Percentiles rank a stretch among this genome's conserved stretches.
phyloP scores from a whole-genome alignment of 257 asterid species.

The Solanum etuberosum region DNA sequence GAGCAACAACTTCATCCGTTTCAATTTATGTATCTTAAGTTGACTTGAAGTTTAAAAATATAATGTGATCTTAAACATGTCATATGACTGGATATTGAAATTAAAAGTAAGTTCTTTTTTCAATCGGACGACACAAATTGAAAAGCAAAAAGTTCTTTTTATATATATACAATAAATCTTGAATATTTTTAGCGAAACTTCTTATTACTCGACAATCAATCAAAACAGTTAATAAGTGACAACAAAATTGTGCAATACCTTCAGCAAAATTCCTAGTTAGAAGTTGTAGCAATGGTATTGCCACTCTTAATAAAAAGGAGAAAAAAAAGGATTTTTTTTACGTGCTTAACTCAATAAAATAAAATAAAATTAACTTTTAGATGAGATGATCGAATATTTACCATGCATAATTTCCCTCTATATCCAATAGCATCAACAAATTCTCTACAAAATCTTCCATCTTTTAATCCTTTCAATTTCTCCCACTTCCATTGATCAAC shows the following conservation, averaged over 20 bases:
- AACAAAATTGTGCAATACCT: not conserved
- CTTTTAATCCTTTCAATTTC: conserved; percentile 22
- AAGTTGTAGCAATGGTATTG: not conserved
- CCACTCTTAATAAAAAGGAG: not conserved
- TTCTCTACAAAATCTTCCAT: conserved; percentile 65
- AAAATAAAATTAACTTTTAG: not conserved
- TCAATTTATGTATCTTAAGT: not conserved
- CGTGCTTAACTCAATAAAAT: too few species aligned
- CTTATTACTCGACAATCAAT: not conserved
- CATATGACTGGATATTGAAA: not conserved
- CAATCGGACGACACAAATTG: not conserved
- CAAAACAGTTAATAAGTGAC: not conserved
- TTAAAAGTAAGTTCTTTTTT: too few species aligned
- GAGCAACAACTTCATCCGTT: too few species aligned
- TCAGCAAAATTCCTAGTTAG: not conserved
- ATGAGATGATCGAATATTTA: not conserved
- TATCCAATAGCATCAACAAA: conserved; percentile 51
- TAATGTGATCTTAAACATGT: not conserved
- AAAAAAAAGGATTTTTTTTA: not conserved
- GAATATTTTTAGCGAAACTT: not conserved
- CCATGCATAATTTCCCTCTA: conserved; percentile 58
- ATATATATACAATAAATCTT: not conserved
- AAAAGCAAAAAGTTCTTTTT: not conserved
- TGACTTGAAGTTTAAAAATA: not conserved
- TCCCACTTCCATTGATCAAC: conserved; percentile 47